phyloP scores from a whole-genome alignment of 371 early-diverging fungal genomes.

The Dichotomocladium elegans region DNA sequence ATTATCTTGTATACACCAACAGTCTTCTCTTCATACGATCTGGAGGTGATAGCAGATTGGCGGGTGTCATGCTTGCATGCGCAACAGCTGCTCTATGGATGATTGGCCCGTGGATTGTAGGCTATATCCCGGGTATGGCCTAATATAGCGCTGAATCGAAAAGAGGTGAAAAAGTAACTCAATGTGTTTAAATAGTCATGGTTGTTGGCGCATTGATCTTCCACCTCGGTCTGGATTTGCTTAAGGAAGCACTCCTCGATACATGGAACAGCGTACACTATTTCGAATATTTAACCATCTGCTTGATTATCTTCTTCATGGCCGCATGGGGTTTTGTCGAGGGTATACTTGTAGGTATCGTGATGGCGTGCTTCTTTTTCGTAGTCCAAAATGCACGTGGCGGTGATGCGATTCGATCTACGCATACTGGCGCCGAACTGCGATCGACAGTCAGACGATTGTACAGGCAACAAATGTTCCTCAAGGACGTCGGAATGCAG shows the following conservation, averaged over 20 bases:
- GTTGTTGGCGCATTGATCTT: constrained; percentile 93
- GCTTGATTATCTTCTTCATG: constrained; percentile 82
- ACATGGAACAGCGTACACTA: constrained; percentile 80
- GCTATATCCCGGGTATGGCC: constrained; percentile 72
- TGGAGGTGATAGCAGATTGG: constrained; percentile 86
- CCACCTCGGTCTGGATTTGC: constrained; percentile 89
- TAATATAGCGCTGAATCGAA: no score
- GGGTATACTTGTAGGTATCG: constrained; percentile 89
- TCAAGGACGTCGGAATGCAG: constrained; percentile 80
- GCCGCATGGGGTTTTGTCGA: constrained; percentile 89
- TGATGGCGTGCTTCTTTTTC: constrained; percentile 92
- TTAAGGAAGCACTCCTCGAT: constrained; percentile 87
- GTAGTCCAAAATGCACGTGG: constrained; percentile 81
- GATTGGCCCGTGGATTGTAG: constrained; percentile 80
- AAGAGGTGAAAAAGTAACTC: no score
- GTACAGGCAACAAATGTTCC: constrained; percentile 82
- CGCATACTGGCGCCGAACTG: constrained; percentile 74
- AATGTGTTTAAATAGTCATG: no score
- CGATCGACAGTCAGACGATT: constrained; percentile 87
- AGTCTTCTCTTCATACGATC: constrained; percentile 88
- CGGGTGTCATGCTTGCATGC: constrained; percentile 78
- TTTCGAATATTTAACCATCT: constrained; percentile 87
- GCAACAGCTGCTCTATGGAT: constrained; percentile 81
- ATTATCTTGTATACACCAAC: constrained; percentile 89
- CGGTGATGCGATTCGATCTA: constrained; percentile 71